phyloP scores from a whole-genome alignment of 2,329 filamentous ascomycete species.

The Dryadomyces quercivorus region DNA sequence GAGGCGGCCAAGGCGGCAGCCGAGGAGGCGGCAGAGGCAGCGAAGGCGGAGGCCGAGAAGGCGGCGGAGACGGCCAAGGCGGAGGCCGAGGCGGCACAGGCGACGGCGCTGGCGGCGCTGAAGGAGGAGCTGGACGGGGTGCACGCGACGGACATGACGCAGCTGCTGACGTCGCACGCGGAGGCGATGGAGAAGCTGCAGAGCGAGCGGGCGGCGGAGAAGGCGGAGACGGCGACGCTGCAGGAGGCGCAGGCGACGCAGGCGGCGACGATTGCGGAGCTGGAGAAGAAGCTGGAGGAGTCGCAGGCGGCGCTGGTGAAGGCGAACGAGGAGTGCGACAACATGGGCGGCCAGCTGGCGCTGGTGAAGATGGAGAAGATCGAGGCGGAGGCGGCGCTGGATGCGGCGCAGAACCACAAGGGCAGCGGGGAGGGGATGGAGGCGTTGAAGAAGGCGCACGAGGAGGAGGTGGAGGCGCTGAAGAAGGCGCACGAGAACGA shows the following conservation, averaged over 20 bases:
- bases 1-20: neutral
- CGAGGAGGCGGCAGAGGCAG: neutral
- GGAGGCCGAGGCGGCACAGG: slow-evolving; percentile 11
- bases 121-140: slow-evolving; percentile 8
- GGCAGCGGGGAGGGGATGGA: slow-evolving; percentile 43
- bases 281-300: slow-evolving; percentile 44
- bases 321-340: slow-evolving; percentile 33
- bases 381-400: slow-evolving; percentile 46
- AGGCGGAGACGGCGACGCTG: slow-evolving; percentile 27
- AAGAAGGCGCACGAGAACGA: slow-evolving; percentile 24
- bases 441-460: slow-evolving; percentile 29
- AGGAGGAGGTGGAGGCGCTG: slow-evolving; percentile 20
- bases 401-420: slow-evolving; percentile 42
- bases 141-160: slow-evolving; percentile 8
- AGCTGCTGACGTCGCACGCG: slow-evolving; percentile 14
- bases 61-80: neutral
- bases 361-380: slow-evolving; percentile 49
- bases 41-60: neutral
- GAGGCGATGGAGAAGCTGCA: slow-evolving; percentile 23
- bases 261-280: slow-evolving; percentile 25
- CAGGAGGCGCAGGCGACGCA: slow-evolving; percentile 25
- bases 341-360: slow-evolving; percentile 40
- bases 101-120: slow-evolving; percentile 5
- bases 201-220: slow-evolving; percentile 18
- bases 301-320: slow-evolving; percentile 30